Evolutionary conservation across 495 filamentous ascomycete species (phyloP), one percentile per base, ranked within the genome.

Genomic region (Penicillium antarcticum): DNA sequence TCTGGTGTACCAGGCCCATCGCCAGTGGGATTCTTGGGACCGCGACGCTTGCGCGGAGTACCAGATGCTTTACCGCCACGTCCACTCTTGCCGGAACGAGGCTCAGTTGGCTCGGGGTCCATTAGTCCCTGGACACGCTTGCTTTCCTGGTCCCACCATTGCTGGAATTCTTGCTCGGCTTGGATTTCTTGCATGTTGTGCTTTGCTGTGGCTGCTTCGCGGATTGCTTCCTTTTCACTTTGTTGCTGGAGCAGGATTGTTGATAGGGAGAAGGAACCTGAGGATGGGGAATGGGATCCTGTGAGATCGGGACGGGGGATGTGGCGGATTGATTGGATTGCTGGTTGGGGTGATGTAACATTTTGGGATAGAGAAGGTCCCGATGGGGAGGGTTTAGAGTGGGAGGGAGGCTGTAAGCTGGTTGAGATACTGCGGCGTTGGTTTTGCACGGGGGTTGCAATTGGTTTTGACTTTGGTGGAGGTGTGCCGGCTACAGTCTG

Each of bases 121-220:
- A 61, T 34, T n/a, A 89, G 78, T 40, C 85, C 84, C 58, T 72
- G 76, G 4, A 88, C 72, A 41, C 87, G 80, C 56, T 80, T 79
- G 63, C 87, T 91, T 65, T 98, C 94, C 48, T 86, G 81, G 55
- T 97, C 92, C 94, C 94, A 98, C 94, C 95, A 98, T 62, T 92
- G 85, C 66, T 96, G 88, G 68, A 98, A 98, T 31, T 91, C 89
- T 65, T 98, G 94, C 65, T 98, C 94, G 43, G 87, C 81, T 62
- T 98, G 95, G 55, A 98, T 98, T 35, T 97, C 94, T 60, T 92
- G 81, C 35, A 98, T 67, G 51, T 86, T 91, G 36, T 92, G 79
- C 65, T 95, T 96, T 2, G 88, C 87, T 0, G 78, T 82, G 11
- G 75, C 75, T n/a, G 89, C 89, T 68, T 95, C 91, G 35, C 80